Conservation (phyloP, 768 basidiomycete genomes). For the Flagelloscypha sp. region DNA sequence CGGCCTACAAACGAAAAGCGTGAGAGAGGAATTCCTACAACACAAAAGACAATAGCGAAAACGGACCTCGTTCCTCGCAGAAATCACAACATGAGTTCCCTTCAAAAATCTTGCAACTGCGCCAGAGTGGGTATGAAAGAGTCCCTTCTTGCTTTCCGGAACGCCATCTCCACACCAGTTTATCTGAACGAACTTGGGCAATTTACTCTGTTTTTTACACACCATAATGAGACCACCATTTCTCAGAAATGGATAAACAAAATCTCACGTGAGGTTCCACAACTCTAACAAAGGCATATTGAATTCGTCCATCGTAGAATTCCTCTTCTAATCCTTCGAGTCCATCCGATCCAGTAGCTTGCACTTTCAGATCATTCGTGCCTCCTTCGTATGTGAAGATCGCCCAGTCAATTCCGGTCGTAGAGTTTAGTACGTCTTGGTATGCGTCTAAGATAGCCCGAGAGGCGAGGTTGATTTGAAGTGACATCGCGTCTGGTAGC, state of each 20-base stretch:
- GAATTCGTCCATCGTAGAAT: conserved; percentile 92
- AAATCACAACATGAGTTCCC: conserved; percentile 80
- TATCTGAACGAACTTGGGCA: conserved; percentile 90
- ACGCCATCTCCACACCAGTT: conserved; percentile 99
- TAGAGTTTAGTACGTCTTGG: conserved; percentile 60
- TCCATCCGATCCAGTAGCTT: conserved; percentile 78
- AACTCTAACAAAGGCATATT: conserved; percentile 86
- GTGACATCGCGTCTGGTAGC: conserved; percentile 45
- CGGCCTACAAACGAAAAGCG: conserved; percentile 39
- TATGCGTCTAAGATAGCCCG: conserved; percentile 67
- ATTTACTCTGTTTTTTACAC: conserved; percentile 45
- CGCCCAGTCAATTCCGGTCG: conserved; percentile 67
- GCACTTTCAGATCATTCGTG: conserved; percentile 81
- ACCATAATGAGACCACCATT: not conserved
- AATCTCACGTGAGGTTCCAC: conserved; percentile 70
- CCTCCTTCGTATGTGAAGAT: conserved; percentile 76
- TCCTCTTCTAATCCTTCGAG: conserved; percentile 89
- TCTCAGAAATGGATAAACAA: conserved; percentile 3
- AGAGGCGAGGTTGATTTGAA: conserved; percentile 72
- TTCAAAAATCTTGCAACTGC: conserved; percentile 75
- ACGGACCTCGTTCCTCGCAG: conserved; percentile 76
- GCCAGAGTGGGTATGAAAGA: conserved; percentile 82
- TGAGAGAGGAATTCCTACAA: conserved; percentile 1
- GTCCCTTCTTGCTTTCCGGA: conserved; percentile 83
- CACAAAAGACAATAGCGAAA: not conserved